Evolutionary conservation across 1,284 basidiomycete species (phyloP), one percentile per base, ranked within the genome.

Genomic region (Rhodotorula sp.): DNA sequence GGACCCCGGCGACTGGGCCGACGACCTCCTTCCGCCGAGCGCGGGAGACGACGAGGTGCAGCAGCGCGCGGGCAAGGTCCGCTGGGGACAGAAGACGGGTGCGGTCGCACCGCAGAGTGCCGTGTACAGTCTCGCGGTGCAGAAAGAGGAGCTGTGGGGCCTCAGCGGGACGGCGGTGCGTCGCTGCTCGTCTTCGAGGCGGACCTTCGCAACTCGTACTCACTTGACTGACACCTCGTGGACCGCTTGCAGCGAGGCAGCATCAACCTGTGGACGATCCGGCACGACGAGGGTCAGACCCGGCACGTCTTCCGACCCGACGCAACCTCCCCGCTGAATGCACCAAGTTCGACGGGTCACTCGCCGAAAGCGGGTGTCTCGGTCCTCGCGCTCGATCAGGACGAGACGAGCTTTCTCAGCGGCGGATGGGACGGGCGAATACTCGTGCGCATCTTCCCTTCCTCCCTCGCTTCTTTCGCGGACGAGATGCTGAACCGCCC

Each of bases 391-490:
- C 83, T 99, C 68, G 86, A 89, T 68, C 87, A 90, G 69, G 88
- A 91, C 64, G 92, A 98, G 80, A 91, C 89, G 76, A 87, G 89
- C 0, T 87, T 95, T 73, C 88, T 95, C 76, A 95, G 92, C 78
- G 95, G 93, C 8, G 91, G 93, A 4, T 98, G 95, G 95, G 97
- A 99, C 80, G 90, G 92, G 7, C 88, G 91, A 72, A 90, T 94
- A 7, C 85, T 89, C 68, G 95, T 95, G 81, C 81, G 91, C 85
- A 1, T 7, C 34, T 54, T 50, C 68, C 46, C 25, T 44, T 57
- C 58, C 49, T 57, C n/a, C 52, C n/a, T 64, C 59, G 44, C 25
- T 53, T 61, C 25, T 13, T 5, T 50, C 48, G 10, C 34, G 34
- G 34, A 34, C 34, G 34, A 4, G 48, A 21, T 7, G 21, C 48